phyloP scores from a whole-genome alignment of 169 alveolate genomes.

The Miamiensis avidus region DNA sequence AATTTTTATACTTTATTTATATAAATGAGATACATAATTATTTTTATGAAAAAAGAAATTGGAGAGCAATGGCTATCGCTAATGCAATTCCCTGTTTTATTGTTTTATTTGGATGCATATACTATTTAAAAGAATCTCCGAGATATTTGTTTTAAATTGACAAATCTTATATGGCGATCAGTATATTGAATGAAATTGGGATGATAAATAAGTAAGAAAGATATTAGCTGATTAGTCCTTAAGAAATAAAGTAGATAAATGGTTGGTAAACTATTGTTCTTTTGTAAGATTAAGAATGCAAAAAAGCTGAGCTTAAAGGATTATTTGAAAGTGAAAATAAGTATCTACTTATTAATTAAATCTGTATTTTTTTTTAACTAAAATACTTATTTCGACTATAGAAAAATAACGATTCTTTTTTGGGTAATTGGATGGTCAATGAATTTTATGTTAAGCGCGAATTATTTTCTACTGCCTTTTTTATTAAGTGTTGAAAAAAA shows the following conservation, averaged over 20 bases:
- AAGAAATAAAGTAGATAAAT: too few relatives aligned
- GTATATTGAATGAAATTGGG: background rate
- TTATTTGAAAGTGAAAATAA: too few relatives aligned
- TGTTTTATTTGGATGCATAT: background rate
- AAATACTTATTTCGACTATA: too few relatives aligned
- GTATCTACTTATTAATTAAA: too few relatives aligned
- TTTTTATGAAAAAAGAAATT: background rate
- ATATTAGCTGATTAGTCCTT: too few relatives aligned
- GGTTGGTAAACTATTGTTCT: background rate
- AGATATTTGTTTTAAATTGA: background rate
- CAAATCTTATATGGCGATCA: background rate
- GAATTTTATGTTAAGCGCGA: background rate
- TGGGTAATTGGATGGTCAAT: background rate
- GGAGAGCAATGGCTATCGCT: background rate
- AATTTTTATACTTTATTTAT: too few relatives aligned
- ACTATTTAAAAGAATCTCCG: background rate
- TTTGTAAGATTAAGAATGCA: background rate
- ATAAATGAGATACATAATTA: background rate
- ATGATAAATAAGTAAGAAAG: background rate
- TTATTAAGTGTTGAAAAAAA: background rate
- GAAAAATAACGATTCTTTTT: background rate
- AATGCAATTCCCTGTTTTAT: background rate
- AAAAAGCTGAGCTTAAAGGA: too few relatives aligned
- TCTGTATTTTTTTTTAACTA: too few relatives aligned
- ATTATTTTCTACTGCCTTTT: background rate